Percentiles rank a stretch among this genome's conserved stretches.
These are phyloP conservation scores for Penicillium paradoxum DNA, from an alignment of 495 filamentous ascomycete species.

Conservation along the genomic window DNA sequence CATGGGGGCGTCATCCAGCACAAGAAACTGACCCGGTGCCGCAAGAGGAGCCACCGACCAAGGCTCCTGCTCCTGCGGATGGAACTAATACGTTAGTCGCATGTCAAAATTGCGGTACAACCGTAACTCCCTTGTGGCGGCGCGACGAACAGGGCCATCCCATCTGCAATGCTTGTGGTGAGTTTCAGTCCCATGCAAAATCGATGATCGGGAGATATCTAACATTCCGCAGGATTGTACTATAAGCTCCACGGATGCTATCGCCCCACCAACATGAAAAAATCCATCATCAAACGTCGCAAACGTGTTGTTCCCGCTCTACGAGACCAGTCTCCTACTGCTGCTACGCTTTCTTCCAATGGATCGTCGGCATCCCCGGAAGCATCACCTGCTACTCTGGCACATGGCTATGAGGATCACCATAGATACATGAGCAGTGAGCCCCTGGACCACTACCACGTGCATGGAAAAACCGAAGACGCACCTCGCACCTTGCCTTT, in stretches of 20 bases:
- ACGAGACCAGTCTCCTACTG: constrained; percentile 49
- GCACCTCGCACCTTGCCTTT: constrained; percentile 30
- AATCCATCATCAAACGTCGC: constrained; percentile 89
- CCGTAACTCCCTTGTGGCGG: constrained; percentile 93
- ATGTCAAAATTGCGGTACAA: constrained; percentile 96
- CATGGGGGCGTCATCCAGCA: constrained; percentile 29
- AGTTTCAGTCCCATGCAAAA: constrained; percentile 29
- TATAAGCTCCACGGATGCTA: constrained; percentile 94
- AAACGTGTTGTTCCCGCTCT: constrained; percentile 89
- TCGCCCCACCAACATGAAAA: constrained; percentile 94
- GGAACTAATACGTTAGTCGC: constrained; percentile 78
- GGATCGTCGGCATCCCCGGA: constrained; percentile 44
- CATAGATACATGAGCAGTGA: constrained; percentile 43
- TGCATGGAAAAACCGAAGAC: constrained; percentile 20
- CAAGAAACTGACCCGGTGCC: constrained; percentile 20
- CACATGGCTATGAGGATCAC: constrained; percentile 56
- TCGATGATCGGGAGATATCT: constrained; percentile 15
- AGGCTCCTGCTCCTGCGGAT: constrained; percentile 19
- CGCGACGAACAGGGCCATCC: constrained; percentile 93
- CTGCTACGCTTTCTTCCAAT: constrained; percentile 40
- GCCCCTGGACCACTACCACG: constrained; percentile 31
- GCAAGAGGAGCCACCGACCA: constrained; percentile 20
- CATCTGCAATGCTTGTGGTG: constrained; percentile 98
- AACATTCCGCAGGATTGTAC: constrained; percentile 67
- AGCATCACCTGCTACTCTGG: constrained; percentile 42